phyloP scores from a whole-genome alignment of 139 green algal species.

The Micromonas commoda region DNA sequence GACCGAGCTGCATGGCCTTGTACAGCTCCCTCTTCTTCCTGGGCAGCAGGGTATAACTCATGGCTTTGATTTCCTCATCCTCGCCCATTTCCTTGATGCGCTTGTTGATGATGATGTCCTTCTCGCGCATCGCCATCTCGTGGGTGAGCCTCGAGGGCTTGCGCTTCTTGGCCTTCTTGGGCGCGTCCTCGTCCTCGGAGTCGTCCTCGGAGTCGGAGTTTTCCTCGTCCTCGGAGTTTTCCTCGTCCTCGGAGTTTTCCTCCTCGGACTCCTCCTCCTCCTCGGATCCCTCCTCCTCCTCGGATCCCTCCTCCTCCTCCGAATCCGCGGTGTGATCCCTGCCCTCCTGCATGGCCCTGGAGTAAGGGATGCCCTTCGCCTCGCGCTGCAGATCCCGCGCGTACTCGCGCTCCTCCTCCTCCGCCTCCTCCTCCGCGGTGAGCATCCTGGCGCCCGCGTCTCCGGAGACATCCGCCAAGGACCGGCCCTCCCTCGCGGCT shows the following conservation, averaged over 20 bases:
- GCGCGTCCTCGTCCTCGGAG: neutral
- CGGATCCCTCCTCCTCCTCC: slow-evolving; percentile 11
- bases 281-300: slow-evolving; percentile 10
- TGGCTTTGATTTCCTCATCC: slow-evolving; percentile 3
- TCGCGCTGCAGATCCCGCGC: neutral
- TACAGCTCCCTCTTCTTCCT: slow-evolving; percentile 27
- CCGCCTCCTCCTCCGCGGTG: neutral
- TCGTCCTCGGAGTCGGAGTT: slow-evolving; percentile 6
- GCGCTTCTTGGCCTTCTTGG: neutral
- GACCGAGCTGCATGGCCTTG: slow-evolving; percentile 23
- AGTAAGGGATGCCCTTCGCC: neutral
- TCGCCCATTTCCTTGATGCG: neutral
- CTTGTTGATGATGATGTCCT: slow-evolving; percentile 16
- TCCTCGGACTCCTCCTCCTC: slow-evolving; percentile 17
- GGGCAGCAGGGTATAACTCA: slow-evolving; percentile 7
- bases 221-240: neutral
- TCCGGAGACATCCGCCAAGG: neutral
- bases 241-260: neutral
- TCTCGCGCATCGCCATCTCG: slow-evolving; percentile 20
- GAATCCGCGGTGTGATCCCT: neutral
- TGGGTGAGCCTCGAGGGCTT: neutral
- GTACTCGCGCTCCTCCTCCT: slow-evolving; percentile 11
- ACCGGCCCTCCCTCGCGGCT: neutral
- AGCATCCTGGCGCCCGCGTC: neutral
- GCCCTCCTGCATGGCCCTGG: neutral